Conservation (phyloP, 148 eudicot genomes). For the Arctostaphylos glauca region DNA sequence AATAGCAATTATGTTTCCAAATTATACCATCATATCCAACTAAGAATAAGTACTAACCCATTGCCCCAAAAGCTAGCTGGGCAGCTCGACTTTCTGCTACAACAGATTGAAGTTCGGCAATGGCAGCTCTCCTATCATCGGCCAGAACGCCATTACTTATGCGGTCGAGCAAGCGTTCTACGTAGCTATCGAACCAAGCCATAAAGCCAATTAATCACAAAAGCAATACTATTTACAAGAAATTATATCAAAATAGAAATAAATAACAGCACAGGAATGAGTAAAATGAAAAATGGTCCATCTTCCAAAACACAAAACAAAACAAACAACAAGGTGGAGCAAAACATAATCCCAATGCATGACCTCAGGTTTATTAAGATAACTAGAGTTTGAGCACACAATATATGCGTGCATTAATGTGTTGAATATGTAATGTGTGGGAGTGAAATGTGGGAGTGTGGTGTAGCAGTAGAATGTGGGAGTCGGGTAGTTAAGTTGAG, state of each 20-base stretch:
- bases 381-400: no score
- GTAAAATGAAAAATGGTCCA: not conserved
- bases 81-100: constrained; percentile 89
- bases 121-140: constrained; percentile 86
- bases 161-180: constrained; percentile 94
- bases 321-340: not conserved
- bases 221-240: not conserved
- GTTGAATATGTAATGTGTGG: no score
- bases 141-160: constrained; percentile 83
- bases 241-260: not conserved
- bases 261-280: constrained; percentile 7
- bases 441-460: no score
- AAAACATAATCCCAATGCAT: not conserved
- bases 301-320: not conserved
- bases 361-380: not conserved
- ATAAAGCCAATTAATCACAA: not conserved
- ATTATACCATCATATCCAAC: constrained; percentile 9
- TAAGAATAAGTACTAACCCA: constrained; percentile 53
- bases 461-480: no score
- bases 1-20: not conserved
- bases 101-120: constrained; percentile 89
- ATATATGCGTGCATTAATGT: no score
- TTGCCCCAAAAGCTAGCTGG: constrained; percentile 97
- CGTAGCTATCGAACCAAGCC: constrained; percentile 52
- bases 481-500: no score